These are phyloP conservation scores for Gloeostereum incarnatum DNA, from an alignment of 768 basidiomycete genomes.

Conservation along the genomic window DNA sequence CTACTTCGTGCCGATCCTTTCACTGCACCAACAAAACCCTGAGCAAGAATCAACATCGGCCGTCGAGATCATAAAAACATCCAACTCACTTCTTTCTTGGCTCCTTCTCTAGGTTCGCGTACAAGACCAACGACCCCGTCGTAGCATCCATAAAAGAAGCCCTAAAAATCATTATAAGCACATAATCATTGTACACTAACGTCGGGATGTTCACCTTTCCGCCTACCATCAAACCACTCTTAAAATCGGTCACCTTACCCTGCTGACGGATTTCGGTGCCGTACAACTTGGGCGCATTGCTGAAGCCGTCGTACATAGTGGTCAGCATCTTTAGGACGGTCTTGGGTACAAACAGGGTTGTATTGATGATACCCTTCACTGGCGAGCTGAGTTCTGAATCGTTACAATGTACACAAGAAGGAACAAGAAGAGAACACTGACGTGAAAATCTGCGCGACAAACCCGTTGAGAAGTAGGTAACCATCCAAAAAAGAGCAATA, in stretches of 20 bases:
- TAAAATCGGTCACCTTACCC: slow-evolving; percentile 32
- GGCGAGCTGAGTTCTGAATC: slow-evolving; percentile 22
- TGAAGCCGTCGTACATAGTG: slow-evolving; percentile 34
- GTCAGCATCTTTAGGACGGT: slow-evolving; percentile 32
- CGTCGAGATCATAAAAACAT: background rate
- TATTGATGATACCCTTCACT: slow-evolving; percentile 33
- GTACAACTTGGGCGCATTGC: slow-evolving; percentile 28
- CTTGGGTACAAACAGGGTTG: slow-evolving; percentile 35
- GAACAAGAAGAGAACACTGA: too few species aligned
- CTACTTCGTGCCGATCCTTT: slow-evolving; percentile 26
- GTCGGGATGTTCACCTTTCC: slow-evolving; percentile 24
- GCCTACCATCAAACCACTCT: slow-evolving; percentile 34
- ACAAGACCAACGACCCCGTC: slow-evolving; percentile 27
- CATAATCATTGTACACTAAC: background rate
- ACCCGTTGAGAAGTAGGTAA: slow-evolving; percentile 37
- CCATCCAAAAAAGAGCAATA: slow-evolving; percentile 37
- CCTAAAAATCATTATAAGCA: slow-evolving; percentile 9
- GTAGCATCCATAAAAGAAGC: slow-evolving; percentile 23
- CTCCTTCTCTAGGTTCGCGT: slow-evolving; percentile 20
- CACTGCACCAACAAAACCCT: slow-evolving; percentile 23
- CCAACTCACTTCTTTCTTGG: slow-evolving; percentile 19
- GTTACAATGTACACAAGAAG: background rate
- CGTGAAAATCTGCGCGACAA: slow-evolving; percentile 40
- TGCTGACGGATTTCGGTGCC: slow-evolving; percentile 30
- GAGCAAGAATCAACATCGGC: background rate